Evolutionary conservation across 805 yeast genomes (phyloP).

Genomic region (Pichia insulana): DNA sequence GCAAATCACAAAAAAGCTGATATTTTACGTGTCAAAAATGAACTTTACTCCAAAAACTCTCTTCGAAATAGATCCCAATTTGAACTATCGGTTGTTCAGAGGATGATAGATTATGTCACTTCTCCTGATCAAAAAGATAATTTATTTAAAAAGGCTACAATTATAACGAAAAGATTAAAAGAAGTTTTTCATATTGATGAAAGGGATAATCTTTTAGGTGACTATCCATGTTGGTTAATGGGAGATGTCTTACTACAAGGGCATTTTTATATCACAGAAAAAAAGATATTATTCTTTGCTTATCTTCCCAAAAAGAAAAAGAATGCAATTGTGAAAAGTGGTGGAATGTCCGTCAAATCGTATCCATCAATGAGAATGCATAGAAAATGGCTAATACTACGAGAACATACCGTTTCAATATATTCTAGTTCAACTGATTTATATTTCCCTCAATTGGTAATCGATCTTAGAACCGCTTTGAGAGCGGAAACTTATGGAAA

Average conservation of each 20-base stretch:
- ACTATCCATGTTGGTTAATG: slow-evolving; percentile 70
- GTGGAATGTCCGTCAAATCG: slow-evolving; percentile 39
- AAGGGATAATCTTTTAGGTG: slow-evolving; percentile 49
- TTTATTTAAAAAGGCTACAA: slow-evolving; percentile 26
- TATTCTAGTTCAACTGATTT: slow-evolving; percentile 66
- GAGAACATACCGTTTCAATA: slow-evolving; percentile 58
- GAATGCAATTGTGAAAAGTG: slow-evolving; percentile 38
- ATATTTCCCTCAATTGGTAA: slow-evolving; percentile 74
- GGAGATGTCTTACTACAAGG: slow-evolving; percentile 83
- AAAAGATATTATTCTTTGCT: slow-evolving; percentile 66
- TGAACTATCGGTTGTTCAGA: slow-evolving; percentile 26
- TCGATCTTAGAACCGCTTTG: slow-evolving; percentile 59
- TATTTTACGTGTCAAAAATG: not conserved
- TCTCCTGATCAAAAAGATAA: slow-evolving; percentile 1
- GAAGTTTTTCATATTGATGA: slow-evolving; percentile 38
- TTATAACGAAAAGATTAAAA: slow-evolving; percentile 29
- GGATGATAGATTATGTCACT: slow-evolving; percentile 18
- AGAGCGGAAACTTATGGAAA: slow-evolving; percentile 43
- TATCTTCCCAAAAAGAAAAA: slow-evolving; percentile 50
- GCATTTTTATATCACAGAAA: slow-evolving; percentile 62
- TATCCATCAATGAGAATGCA: slow-evolving; percentile 30
- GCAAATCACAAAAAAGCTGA: not conserved
- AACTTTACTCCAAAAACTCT: not conserved
- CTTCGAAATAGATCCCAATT: slow-evolving; percentile 19
- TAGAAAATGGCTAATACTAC: slow-evolving; percentile 75